phyloP scores from a whole-genome alignment of 345 rosid species.

The Eucalyptus guilfoylei region DNA sequence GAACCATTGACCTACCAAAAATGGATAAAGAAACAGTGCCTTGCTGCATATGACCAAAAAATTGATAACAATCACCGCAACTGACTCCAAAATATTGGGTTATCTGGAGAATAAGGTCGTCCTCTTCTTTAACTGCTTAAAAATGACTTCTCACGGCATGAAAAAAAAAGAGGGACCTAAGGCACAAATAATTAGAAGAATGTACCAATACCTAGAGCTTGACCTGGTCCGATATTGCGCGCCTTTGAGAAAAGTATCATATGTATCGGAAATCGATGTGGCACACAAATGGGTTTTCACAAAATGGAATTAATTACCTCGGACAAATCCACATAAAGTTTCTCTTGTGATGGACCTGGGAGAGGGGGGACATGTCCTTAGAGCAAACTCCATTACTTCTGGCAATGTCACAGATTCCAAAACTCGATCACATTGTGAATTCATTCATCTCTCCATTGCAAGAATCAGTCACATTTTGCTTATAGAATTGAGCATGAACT shows the following conservation, averaged over 20 bases:
- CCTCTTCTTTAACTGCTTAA: neutral
- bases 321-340: neutral
- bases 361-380: neutral
- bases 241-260: neutral
- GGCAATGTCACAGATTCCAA: neutral
- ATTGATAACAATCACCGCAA: neutral
- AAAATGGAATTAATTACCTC: neutral
- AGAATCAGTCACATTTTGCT: neutral
- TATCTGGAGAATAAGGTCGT: neutral
- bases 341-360: neutral
- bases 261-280: neutral
- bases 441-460: neutral
- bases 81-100: fast-evolving
- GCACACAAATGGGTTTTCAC: neutral
- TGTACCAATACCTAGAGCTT: neutral
- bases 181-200: neutral
- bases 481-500: neutral
- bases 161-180: neutral
- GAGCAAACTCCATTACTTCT: neutral
- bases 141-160: neutral
- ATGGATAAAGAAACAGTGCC: too few relatives aligned
- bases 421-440: neutral
- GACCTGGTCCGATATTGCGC: neutral
- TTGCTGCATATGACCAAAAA: neutral
- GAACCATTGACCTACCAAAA: too few relatives aligned